Evolutionary conservation across 83 land plant species (phyloP).

Genomic region (Picea abies): DNA sequence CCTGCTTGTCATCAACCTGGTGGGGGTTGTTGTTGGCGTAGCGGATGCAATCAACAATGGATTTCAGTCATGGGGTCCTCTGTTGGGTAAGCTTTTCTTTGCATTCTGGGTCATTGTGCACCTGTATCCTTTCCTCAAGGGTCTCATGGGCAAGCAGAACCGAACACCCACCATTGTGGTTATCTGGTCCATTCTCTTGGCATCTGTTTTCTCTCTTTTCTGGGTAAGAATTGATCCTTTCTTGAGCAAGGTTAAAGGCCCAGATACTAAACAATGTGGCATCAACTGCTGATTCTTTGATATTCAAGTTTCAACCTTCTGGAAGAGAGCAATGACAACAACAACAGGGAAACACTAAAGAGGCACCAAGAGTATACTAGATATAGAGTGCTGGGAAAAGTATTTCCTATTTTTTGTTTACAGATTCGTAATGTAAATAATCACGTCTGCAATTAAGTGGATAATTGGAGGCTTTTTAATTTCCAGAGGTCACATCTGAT

Average conservation of each 20-base stretch:
- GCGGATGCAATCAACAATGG: slow-evolving; percentile 66
- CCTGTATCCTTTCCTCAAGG: slow-evolving; percentile 60
- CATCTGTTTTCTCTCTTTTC: slow-evolving; percentile 54
- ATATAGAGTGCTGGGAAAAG: too few species aligned
- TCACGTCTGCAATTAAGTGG: too few species aligned
- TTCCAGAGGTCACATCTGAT: too few species aligned
- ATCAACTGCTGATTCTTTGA: slow-evolving; percentile 25
- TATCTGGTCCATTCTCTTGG: slow-evolving; percentile 59
- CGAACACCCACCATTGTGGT: slow-evolving; percentile 56
- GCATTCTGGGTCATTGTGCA: slow-evolving; percentile 63
- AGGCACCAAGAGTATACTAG: too few species aligned
- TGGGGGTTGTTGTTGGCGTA: slow-evolving; percentile 54
- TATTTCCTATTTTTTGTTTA: too few species aligned
- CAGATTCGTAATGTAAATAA: too few species aligned
- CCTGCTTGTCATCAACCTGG: slow-evolving; percentile 44
- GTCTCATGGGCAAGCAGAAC: slow-evolving; percentile 59
- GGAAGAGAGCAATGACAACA: too few species aligned
- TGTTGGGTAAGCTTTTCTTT: slow-evolving; percentile 53
- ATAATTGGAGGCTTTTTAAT: too few species aligned
- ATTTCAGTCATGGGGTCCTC: slow-evolving; percentile 48
- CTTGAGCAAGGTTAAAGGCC: slow-evolving; percentile 51
- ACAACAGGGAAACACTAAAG: too few species aligned
- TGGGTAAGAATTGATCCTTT: slow-evolving; percentile 69
- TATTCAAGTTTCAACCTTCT: too few species aligned
- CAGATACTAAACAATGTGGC: slow-evolving; percentile 50